Evolutionary conservation across 306 rosid species (phyloP).

Genomic region (Dicorynia guianensis): DNA sequence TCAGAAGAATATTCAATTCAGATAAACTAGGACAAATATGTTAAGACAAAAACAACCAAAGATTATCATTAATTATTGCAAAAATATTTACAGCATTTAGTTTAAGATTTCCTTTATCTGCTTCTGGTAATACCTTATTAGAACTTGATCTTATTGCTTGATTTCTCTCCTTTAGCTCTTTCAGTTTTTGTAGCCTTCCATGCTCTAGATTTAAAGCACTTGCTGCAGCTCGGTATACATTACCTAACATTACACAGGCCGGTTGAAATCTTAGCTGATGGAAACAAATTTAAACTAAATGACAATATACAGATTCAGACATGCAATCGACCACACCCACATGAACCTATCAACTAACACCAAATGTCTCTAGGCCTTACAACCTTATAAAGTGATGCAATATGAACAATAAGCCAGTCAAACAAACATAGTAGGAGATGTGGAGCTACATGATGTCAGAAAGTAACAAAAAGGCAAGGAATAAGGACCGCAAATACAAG

Average conservation of each 20-base stretch:
- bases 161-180: slow-evolving; percentile 61
- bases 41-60: slow-evolving; percentile 22
- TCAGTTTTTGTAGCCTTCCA: slow-evolving; percentile 70
- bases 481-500: not conserved
- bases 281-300: slow-evolving; percentile 21
- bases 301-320: slow-evolving; percentile 19
- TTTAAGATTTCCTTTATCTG: slow-evolving; percentile 25
- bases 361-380: slow-evolving; percentile 17
- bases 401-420: slow-evolving; percentile 3
- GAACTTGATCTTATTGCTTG: slow-evolving; percentile 57
- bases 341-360: slow-evolving; percentile 1
- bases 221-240: slow-evolving; percentile 60
- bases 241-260: slow-evolving; percentile 56
- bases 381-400: slow-evolving; percentile 12
- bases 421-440: not conserved
- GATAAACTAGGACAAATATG: slow-evolving; percentile 10
- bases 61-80: slow-evolving; percentile 29
- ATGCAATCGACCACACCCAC: slow-evolving; percentile 3
- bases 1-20: slow-evolving; percentile 16
- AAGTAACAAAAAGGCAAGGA: not conserved
- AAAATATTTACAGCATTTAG: slow-evolving; percentile 7
- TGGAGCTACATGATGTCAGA: not conserved
- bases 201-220: slow-evolving; percentile 76
- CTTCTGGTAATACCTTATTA: slow-evolving; percentile 61
- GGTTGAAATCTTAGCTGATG: slow-evolving; percentile 35